Conservation (phyloP, 2,329 filamentous ascomycete genomes). For the Parascedosporium putredinis region DNA sequence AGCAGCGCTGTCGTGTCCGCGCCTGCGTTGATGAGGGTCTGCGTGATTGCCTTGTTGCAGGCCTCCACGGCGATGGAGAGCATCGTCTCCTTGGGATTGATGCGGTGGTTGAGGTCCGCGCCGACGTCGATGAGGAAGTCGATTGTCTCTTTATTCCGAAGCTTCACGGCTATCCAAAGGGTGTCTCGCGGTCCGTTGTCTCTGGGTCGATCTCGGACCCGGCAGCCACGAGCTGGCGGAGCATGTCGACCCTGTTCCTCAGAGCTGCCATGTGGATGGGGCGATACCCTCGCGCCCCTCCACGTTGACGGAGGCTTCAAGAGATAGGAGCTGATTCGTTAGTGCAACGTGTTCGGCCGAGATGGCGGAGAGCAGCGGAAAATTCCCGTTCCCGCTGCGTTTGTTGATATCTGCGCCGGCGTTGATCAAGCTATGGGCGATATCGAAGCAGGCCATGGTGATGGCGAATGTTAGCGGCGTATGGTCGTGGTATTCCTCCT, state of each 20-base stretch:
- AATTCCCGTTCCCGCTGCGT: slow-evolving; percentile 11
- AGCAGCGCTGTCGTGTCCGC: slow-evolving; percentile 12
- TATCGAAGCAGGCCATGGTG: slow-evolving; percentile 15
- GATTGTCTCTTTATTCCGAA: slow-evolving; percentile 14
- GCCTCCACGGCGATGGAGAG: slow-evolving; percentile 12
- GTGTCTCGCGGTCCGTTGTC: slow-evolving; percentile 16
- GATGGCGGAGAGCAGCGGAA: slow-evolving; percentile 32
- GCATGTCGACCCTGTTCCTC: slow-evolving; percentile 13
- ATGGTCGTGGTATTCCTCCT: slow-evolving; percentile 12
- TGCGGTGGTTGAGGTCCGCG: slow-evolving; percentile 13
- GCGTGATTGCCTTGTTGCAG: slow-evolving; percentile 11
- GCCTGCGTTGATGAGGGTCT: slow-evolving; percentile 13
- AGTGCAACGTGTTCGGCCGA: slow-evolving; percentile 28
- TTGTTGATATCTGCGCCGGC: slow-evolving; percentile 14
- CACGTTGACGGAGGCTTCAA: slow-evolving; percentile 6
- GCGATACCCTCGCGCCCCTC: slow-evolving; percentile 11
- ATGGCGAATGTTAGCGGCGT: slow-evolving; percentile 17
- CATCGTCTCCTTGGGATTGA: slow-evolving; percentile 9
- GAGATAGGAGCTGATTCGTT: slow-evolving; percentile 13
- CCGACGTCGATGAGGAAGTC: slow-evolving; percentile 13
- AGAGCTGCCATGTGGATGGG: slow-evolving; percentile 17
- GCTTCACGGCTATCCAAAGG: slow-evolving; percentile 14
- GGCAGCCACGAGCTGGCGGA: slow-evolving; percentile 14
- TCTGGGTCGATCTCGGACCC: slow-evolving; percentile 13
- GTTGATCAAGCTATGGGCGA: slow-evolving; percentile 13